phyloP scores from a whole-genome alignment of 1,284 basidiomycete species.

The Ganoderma resinaceum region DNA sequence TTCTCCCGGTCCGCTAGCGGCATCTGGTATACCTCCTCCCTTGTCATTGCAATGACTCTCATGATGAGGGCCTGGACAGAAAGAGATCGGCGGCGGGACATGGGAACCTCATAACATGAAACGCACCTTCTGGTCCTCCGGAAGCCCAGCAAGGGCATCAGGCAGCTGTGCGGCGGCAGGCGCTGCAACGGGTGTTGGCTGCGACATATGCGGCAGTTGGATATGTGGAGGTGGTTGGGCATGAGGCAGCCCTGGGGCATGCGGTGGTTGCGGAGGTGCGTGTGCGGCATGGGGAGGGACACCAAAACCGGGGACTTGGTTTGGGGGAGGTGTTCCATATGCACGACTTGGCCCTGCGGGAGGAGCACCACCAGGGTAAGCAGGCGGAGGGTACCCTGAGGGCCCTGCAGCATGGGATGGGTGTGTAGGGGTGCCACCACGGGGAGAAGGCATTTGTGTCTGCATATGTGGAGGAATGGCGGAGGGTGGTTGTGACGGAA shows the following conservation, averaged over 20 bases:
- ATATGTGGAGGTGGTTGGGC: conserved; percentile 29
- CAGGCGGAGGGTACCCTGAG: conserved; percentile 30
- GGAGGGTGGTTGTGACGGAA: conserved; percentile 31
- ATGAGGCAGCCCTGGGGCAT: conserved; percentile 17
- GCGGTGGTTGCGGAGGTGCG: conserved; percentile 13
- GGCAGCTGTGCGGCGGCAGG: conserved; percentile 42
- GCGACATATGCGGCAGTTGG: conserved; percentile 22
- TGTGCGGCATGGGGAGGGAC: conserved; percentile 9
- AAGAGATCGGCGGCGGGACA: neutral
- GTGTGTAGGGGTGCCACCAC: conserved; percentile 39
- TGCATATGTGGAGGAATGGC: conserved; percentile 49
- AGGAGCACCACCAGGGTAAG: conserved; percentile 20
- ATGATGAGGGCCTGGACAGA: conserved; percentile 64
- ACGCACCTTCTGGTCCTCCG: conserved; percentile 72
- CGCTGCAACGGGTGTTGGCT: conserved; percentile 25
- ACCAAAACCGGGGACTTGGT: conserved; percentile 19
- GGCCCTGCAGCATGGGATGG: conserved; percentile 35
- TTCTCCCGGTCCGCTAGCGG: conserved; percentile 67
- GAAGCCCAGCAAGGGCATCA: conserved; percentile 62
- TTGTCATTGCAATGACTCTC: conserved; percentile 72
- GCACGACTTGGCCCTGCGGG: conserved; percentile 18
- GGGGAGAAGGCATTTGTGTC: conserved; percentile 35
- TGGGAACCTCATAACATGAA: conserved; percentile 29
- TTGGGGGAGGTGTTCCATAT: conserved; percentile 28
- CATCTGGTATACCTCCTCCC: conserved; percentile 69